Base-by-base conservation (phyloP, 495 filamentous ascomycete genomes). In the Trichoderma asperelloides region DNA sequence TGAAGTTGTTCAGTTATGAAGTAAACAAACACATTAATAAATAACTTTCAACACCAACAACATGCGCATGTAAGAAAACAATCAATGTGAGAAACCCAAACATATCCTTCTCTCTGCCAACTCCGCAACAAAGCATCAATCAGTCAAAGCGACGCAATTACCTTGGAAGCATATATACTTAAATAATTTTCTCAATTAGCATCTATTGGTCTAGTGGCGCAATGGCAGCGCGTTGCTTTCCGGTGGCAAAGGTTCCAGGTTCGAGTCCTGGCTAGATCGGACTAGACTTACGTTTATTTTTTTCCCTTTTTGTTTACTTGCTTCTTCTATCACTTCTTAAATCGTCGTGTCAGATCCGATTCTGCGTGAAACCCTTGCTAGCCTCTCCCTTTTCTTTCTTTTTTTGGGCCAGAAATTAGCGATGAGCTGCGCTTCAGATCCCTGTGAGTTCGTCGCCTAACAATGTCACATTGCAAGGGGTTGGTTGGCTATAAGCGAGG, bases 261-360 rank as follows among this genome's bases (percentile, higher is more conserved):
- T 64, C 62, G 62, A 64, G 62, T 64, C 62, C 62, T 64, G 62
- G 62, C 62, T 64, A 43, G 62, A 64, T 64, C 62, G 62, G 55
- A 60, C 55, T 60, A 60, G 55, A 21, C 37, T 64, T 23, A 62
- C 5, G 33, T 41, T 33, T 43, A 30, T 64, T 41, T 64, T 64
- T 64, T 64, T 43, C 6, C 62, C 18, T 15, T 15, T 30, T 60
- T 60, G 1, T 30, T 18, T 11, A 15, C 21, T 57, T 11, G 51
- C 51, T 60, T 30, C 13, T 15, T 30, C 1, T 23, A 15, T 23
- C 33, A 37, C 47, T 21, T 51, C 7, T 51, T 3, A 23, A 9
- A 23, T 51, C 43, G 40, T n/a, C n/a, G 47, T 1, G 21, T 51
- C 25, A 60, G 55, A 60, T 60, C 55, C 3, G 13, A 18, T 25